These are phyloP conservation scores for Fusarium mexicanum DNA, from an alignment of 2,329 filamentous ascomycete genomes.

Conservation along the genomic window DNA sequence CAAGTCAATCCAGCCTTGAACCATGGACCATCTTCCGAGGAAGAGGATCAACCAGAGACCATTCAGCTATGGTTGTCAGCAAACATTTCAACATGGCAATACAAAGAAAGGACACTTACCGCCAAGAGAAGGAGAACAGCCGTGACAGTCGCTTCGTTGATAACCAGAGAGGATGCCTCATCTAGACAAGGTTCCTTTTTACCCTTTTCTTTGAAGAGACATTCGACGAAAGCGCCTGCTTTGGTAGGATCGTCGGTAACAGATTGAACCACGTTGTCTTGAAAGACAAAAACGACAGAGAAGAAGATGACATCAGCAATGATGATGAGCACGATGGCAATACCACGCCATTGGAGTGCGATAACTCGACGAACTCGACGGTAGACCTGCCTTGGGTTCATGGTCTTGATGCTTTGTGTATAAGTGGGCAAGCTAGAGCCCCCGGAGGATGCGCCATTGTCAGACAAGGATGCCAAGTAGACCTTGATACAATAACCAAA, in stretches of 20 bases:
- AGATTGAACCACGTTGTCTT: conserved; percentile 76
- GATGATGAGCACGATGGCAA: conserved; percentile 89
- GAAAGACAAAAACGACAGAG: conserved; percentile 86
- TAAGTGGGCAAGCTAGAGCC: conserved; percentile 77
- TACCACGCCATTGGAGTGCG: conserved; percentile 92
- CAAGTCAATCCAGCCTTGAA: conserved; percentile 82
- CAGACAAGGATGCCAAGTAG: conserved; percentile 84
- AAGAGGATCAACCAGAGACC: conserved; percentile 87
- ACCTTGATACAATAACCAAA: conserved; percentile 95
- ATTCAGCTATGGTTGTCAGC: conserved; percentile 66
- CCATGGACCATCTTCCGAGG: conserved; percentile 84
- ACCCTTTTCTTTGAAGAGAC: conserved; percentile 65
- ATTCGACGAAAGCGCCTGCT: conserved; percentile 74
- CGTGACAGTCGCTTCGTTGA: conserved; percentile 79
- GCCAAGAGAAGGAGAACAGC: conserved; percentile 85
- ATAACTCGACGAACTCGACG: conserved; percentile 86
- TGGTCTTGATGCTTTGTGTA: conserved; percentile 76
- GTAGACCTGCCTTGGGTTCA: conserved; percentile 88
- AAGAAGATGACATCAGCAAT: conserved; percentile 94
- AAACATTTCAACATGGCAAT: not conserved
- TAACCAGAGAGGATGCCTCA: conserved; percentile 68
- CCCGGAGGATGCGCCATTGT: conserved; percentile 75
- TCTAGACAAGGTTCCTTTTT: conserved; percentile 74
- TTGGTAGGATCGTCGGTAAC: conserved; percentile 63
- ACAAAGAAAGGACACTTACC: conserved; percentile 58